A percentile compares a stretch with the other conserved stretches of the same genome.
phyloP scores from a whole-genome alignment of 805 yeast genomes.

The Diddensiella caesifluorescens region DNA sequence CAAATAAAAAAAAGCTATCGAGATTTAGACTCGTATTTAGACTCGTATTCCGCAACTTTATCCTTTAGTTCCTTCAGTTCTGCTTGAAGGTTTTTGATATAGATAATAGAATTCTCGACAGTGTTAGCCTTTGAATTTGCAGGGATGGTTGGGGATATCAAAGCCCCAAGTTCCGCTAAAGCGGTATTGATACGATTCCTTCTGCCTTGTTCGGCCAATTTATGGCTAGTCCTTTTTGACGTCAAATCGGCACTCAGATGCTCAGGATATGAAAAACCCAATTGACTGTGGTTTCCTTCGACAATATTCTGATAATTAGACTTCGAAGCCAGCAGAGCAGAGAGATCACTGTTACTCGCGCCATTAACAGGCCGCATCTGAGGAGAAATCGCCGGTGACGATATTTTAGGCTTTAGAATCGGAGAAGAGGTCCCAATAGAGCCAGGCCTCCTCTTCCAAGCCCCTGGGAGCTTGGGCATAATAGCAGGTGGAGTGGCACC shows the following conservation, averaged over 20 bases:
- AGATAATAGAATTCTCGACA: slow-evolving; percentile 78
- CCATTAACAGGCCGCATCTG: slow-evolving; percentile 17
- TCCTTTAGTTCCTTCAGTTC: slow-evolving; percentile 31
- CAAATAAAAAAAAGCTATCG: neutral
- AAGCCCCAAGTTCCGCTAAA: slow-evolving; percentile 60
- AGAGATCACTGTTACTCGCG: slow-evolving; percentile 11
- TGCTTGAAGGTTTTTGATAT: slow-evolving; percentile 47
- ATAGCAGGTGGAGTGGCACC: slow-evolving; percentile 14
- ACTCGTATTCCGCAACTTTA: slow-evolving; percentile 13
- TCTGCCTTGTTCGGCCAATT: slow-evolving; percentile 93
- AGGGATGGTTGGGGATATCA: slow-evolving; percentile 52
- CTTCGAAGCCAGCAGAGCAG: slow-evolving; percentile 33
- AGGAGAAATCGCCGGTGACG: slow-evolving; percentile 24
- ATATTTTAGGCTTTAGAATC: slow-evolving; percentile 25
- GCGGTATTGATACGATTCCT: slow-evolving; percentile 90
- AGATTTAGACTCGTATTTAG: neutral
- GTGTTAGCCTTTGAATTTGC: slow-evolving; percentile 93
- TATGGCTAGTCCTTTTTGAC: slow-evolving; percentile 67
- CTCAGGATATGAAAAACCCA: slow-evolving; percentile 40
- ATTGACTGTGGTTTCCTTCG: slow-evolving; percentile 39
- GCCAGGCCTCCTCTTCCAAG: slow-evolving; percentile 9
- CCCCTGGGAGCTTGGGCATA: slow-evolving; percentile 14
- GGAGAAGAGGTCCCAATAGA: slow-evolving; percentile 21
- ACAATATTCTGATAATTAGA: slow-evolving; percentile 40
- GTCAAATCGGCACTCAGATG: slow-evolving; percentile 35